phyloP scores from a whole-genome alignment of 306 rosid species.

The Erythrophleum fordii region DNA sequence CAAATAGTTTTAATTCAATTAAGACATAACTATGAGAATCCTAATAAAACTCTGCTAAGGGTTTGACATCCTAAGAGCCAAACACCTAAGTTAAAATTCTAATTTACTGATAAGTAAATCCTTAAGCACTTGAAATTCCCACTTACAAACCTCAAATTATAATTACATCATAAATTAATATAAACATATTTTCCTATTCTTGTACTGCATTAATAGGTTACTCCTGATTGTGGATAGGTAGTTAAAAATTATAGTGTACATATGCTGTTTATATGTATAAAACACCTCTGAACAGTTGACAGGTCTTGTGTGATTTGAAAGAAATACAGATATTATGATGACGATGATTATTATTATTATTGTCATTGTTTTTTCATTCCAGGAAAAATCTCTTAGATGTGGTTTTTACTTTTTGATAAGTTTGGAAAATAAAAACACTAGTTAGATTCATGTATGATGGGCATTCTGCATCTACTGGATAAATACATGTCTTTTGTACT shows the following conservation, averaged over 20 bases:
- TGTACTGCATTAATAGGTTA: neutral
- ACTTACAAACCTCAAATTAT: neutral
- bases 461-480: constrained; percentile 32
- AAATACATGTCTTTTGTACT: constrained; percentile 37
- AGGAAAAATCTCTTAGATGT: neutral
- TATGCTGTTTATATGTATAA: neutral
- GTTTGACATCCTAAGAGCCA: neutral
- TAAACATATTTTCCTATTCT: neutral
- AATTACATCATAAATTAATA: neutral
- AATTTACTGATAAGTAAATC: neutral
- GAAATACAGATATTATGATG: neutral
- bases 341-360: neutral
- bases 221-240: neutral
- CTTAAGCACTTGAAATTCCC: neutral
- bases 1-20: neutral
- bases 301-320: neutral
- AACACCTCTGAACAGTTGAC: neutral
- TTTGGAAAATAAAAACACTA: neutral
- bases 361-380: neutral
- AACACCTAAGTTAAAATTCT: neutral
- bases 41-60: neutral
- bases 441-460: constrained; percentile 1
- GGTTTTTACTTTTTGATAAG: neutral
- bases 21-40: neutral
- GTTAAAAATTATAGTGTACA: neutral